phyloP scores from a whole-genome alignment of 257 asterid genomes.

The Gentiana dahurica region DNA sequence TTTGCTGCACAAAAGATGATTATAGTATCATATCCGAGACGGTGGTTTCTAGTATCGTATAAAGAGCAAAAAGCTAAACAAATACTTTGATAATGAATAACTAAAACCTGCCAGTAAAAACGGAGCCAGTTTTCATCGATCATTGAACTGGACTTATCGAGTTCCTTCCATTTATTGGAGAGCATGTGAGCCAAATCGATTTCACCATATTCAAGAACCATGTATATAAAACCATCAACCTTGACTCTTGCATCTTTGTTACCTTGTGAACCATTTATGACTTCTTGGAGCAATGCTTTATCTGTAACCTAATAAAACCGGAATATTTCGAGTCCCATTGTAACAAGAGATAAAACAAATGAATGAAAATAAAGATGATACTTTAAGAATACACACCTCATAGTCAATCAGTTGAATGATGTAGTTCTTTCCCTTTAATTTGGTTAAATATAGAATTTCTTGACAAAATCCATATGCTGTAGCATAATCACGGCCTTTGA shows the following conservation, averaged over 20 bases:
- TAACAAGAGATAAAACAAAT: too few species aligned
- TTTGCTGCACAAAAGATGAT: conserved; percentile 48
- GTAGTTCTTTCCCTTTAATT: conserved; percentile 68
- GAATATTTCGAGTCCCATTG: too few species aligned
- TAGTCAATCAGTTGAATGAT: conserved; percentile 90
- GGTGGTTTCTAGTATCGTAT: not conserved
- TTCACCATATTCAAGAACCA: conserved; percentile 99
- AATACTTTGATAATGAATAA: not conserved
- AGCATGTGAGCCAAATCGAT: conserved; percentile 99
- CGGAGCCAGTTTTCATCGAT: conserved; percentile 98
- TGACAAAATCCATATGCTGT: conserved; percentile 97
- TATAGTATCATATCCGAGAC: too few species aligned
- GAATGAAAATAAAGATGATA: not conserved
- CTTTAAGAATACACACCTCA: conserved; percentile 49
- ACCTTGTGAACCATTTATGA: conserved; percentile 68
- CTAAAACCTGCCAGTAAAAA: conserved; percentile 87
- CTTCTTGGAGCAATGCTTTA: conserved; percentile 70
- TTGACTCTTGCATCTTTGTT: conserved; percentile 71
- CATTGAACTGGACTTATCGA: conserved; percentile 42
- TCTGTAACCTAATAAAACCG: conserved; percentile 70
- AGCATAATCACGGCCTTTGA: conserved; percentile 96
- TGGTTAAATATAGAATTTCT: conserved; percentile 77
- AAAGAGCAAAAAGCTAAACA: too few species aligned
- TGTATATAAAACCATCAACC: conserved; percentile 81
- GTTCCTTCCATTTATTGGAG: conserved; percentile 82